These are phyloP conservation scores for Thamnidium elegans DNA, from an alignment of 192 early-diverging fungal genomes.

Conservation along the genomic window DNA sequence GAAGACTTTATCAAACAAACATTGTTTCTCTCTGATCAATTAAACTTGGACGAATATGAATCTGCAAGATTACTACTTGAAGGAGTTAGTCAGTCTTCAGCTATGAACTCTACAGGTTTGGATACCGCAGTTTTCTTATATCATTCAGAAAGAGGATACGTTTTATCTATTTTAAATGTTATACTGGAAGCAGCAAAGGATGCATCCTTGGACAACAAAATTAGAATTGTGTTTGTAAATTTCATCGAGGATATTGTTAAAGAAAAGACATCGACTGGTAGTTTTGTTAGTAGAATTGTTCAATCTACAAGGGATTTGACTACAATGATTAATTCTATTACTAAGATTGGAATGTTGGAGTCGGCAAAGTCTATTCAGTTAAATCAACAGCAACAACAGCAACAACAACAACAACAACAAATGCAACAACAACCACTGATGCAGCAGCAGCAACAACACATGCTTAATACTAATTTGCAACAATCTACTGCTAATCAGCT, in stretches of 20 bases:
- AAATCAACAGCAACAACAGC: neutral
- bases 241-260: slow-evolving; percentile 4
- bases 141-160: slow-evolving; percentile 60
- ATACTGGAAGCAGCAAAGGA: slow-evolving; percentile 18
- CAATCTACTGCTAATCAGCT: neutral
- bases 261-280: neutral
- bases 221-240: slow-evolving; percentile 8
- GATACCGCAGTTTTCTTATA: slow-evolving; percentile 67
- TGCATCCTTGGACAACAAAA: neutral
- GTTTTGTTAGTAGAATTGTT: slow-evolving; percentile 1
- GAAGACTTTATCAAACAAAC: slow-evolving; percentile 63
- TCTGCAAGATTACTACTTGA: slow-evolving; percentile 62
- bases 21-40: slow-evolving; percentile 71
- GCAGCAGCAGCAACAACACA: slow-evolving; percentile 2
- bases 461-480: neutral
- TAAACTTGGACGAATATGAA: slow-evolving; percentile 75
- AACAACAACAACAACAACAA: neutral
- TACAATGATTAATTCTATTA: neutral
- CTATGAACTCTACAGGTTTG: slow-evolving; percentile 34
- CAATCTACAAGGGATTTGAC: neutral
- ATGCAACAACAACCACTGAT: slow-evolving; percentile 10
- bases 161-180: slow-evolving; percentile 48
- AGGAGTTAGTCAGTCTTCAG: slow-evolving; percentile 17
- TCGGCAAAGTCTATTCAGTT: neutral
- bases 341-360: slow-evolving; percentile 1